A percentile compares a stretch with the other conserved stretches of the same genome.
These are phyloP conservation scores for Beta vulgaris DNA, from an alignment of 148 eudicot genomes.

Conservation along the genomic window DNA sequence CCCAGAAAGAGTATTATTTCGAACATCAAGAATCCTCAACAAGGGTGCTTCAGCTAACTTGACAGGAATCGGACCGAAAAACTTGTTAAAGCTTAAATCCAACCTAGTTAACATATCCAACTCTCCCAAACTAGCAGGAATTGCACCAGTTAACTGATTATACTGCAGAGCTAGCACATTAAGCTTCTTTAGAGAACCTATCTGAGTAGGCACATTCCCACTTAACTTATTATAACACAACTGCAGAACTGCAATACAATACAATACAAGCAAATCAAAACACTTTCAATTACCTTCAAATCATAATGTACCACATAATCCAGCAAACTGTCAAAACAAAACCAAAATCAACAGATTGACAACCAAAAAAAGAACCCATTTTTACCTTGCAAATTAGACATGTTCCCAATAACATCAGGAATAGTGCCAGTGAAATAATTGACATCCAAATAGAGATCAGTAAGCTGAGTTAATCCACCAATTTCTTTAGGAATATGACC, in stretches of 20 bases:
- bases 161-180: slow-evolving; percentile 73
- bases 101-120: slow-evolving; percentile 58
- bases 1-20: slow-evolving; percentile 79
- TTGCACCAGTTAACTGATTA: slow-evolving; percentile 72
- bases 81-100: slow-evolving; percentile 71
- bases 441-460: slow-evolving; percentile 84
- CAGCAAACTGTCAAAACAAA: neutral
- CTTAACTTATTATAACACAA: slow-evolving; percentile 73
- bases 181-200: slow-evolving; percentile 73
- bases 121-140: slow-evolving; percentile 81
- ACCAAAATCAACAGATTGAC: too few relatives aligned
- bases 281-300: slow-evolving; percentile 12
- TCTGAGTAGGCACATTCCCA: slow-evolving; percentile 71
- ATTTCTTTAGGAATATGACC: slow-evolving; percentile 72
- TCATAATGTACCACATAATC: neutral
- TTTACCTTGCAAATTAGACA: slow-evolving; percentile 92
- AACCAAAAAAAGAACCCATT: too few relatives aligned
- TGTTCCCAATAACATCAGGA: slow-evolving; percentile 54
- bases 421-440: slow-evolving; percentile 66
- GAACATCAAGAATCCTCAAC: slow-evolving; percentile 60
- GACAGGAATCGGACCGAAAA: slow-evolving; percentile 79
- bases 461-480: slow-evolving; percentile 50
- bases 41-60: slow-evolving; percentile 61
- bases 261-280: slow-evolving; percentile 22
- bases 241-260: slow-evolving; percentile 61